These are phyloP conservation scores for Alternaria angustiovoidea DNA, from an alignment of 2,329 filamentous ascomycete genomes.

Conservation along the genomic window DNA sequence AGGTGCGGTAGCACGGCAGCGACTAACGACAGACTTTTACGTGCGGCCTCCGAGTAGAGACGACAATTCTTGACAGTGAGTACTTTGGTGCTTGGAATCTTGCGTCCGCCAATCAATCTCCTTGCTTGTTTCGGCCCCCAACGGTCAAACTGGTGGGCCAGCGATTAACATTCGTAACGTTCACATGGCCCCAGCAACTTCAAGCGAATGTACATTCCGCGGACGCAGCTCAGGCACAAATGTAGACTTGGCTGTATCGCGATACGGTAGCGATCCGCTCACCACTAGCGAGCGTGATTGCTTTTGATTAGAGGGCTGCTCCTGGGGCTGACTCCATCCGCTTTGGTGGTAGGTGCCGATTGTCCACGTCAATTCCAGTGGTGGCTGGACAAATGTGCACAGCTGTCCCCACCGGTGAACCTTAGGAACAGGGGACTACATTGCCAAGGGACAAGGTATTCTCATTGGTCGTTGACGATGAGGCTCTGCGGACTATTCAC, in stretches of 20 bases:
- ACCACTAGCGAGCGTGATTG: constrained; percentile 27
- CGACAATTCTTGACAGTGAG: constrained; percentile 5
- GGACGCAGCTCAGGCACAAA: constrained; percentile 22
- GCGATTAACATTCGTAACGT: constrained; percentile 23
- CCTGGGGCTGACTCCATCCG: constrained; percentile 33
- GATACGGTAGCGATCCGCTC: constrained; percentile 37
- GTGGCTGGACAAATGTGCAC: constrained; percentile 40
- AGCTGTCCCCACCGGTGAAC: constrained; percentile 43
- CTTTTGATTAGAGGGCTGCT: constrained; percentile 36
- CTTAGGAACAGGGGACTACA: constrained; percentile 12
- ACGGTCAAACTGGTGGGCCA: constrained; percentile 28
- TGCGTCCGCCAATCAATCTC: constrained; percentile 8
- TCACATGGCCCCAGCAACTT: constrained; percentile 17
- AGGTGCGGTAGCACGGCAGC: constrained; percentile 37
- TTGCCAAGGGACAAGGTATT: constrained; percentile 13
- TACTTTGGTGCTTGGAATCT: constrained; percentile 11
- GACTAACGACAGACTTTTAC: constrained; percentile 19
- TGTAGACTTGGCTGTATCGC: constrained; percentile 23
- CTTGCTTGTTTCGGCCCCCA: constrained; percentile 33
- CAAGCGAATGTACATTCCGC: constrained; percentile 23
- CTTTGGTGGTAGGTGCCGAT: constrained; percentile 30
- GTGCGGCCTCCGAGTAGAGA: constrained; percentile 22
- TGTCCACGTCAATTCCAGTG: constrained; percentile 36
- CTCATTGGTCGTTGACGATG: constrained; percentile 32
- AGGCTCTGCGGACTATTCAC: constrained; percentile 44